Base-by-base conservation (phyloP, 2,329 filamentous ascomycete genomes). In the Paecilomyces variotii region DNA sequence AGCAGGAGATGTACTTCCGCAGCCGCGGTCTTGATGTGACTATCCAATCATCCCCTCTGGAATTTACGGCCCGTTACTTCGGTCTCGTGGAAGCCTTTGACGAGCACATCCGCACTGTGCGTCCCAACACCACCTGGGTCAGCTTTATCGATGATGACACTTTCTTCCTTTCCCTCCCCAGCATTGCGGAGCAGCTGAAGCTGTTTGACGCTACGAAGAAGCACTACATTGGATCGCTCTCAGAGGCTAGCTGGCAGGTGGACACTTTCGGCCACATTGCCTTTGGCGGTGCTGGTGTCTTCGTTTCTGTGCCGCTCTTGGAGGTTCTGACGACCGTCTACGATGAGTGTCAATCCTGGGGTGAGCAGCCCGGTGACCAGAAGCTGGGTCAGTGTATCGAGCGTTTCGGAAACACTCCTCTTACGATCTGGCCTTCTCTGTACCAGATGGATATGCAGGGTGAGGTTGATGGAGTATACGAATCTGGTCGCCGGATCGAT, bases 401-500 rank as follows among this genome's bases (percentile, higher is more conserved):
- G 61, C 68, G 69, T 45, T 76, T 71, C 57, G 72, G 69, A 19
- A 70, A 75, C 45, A 72, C 74, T 10, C 67, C 66, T 11, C 64
- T 77, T 52, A 77, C 74, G 11, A 64, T 72, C 39, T 77, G 74
- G 74, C 71, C 73, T 54, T 73, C 74, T 30, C 67, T 77, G 49
- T 76, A 70, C 66, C 75, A 77, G 66, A 76, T 77, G 75, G 75
- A 77, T 58, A 71, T 78, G 69, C 71, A 68, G 54, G 74, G 74
- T 28, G 70, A 71, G 12, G 69, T 74, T 9, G 74, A 76, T 52
- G 75, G 75, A 61, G 65, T 78, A 12, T 77, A 75, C 59, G 75
- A 78, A 60, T 77, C 74, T 14, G 75, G 75, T 28, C 69, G 72
- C 49, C 72, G 68, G 64, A 76, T 78, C n/a, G 71, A 76, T 57